These are phyloP conservation scores for Monosporozyma solicola DNA, from an alignment of 805 yeast species.

Conservation along the genomic window DNA sequence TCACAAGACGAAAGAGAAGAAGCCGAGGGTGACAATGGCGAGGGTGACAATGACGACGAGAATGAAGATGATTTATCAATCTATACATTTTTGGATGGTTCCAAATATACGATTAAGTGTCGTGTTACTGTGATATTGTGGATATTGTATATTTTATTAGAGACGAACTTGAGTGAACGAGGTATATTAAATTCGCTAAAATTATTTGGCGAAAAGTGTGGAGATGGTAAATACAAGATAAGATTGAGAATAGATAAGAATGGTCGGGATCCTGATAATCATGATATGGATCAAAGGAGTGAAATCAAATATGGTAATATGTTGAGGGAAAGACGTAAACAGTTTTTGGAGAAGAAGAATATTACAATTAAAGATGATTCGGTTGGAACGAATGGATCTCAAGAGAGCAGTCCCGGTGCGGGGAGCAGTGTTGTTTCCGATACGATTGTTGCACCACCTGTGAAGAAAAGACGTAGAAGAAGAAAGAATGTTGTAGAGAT, in stretches of 20 bases:
- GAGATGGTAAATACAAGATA: slow-evolving; percentile 1
- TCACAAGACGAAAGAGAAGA: too few relatives aligned
- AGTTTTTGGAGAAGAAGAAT: slow-evolving; percentile 14
- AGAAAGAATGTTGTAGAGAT: background rate
- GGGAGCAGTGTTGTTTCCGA: background rate
- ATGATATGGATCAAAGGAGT: slow-evolving; percentile 23
- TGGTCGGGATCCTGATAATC: slow-evolving; percentile 6
- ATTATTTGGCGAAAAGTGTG: slow-evolving; percentile 10
- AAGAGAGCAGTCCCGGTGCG: background rate
- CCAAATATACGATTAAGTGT: slow-evolving; percentile 49
- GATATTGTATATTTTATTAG: slow-evolving; percentile 73
- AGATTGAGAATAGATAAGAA: slow-evolving; percentile 8
- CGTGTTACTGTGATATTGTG: slow-evolving; percentile 72
- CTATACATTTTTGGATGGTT: slow-evolving; percentile 64
- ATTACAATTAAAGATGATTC: background rate
- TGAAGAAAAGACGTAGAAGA: background rate
- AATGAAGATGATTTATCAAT: slow-evolving; percentile 37
- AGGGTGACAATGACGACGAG: background rate
- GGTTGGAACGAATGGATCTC: background rate
- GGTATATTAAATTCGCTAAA: slow-evolving; percentile 31
- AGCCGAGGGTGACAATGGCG: slow-evolving; percentile 14
- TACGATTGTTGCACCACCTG: background rate
- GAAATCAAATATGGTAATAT: slow-evolving; percentile 23
- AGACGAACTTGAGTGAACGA: slow-evolving; percentile 52
- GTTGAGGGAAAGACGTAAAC: slow-evolving; percentile 20